Percentiles rank a stretch among this genome's conserved stretches.
These are phyloP conservation scores for Gaultheria prostrata DNA, from an alignment of 148 eudicot genomes.

Conservation along the genomic window DNA sequence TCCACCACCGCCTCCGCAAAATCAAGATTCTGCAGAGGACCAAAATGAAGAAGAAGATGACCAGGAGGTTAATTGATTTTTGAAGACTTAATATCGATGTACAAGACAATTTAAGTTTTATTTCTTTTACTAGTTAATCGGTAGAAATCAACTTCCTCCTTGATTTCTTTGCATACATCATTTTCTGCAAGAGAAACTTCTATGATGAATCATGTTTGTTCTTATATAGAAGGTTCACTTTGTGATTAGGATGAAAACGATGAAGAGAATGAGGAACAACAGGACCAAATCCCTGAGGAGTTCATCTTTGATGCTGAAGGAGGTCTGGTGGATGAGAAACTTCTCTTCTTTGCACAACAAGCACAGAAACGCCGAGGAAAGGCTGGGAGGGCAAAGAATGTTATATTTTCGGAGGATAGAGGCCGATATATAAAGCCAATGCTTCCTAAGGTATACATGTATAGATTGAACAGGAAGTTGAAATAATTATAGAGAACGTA, in stretches of 20 bases:
- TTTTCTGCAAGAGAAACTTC: constrained; percentile 1
- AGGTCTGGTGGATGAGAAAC: constrained; percentile 94
- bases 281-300: constrained; percentile 91
- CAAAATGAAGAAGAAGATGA: constrained; percentile 66
- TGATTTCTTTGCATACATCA: neutral
- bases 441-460: constrained; percentile 81
- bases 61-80: constrained; percentile 50
- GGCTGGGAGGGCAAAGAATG: constrained; percentile 99
- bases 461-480: neutral
- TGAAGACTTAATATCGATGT: constrained; percentile 8
- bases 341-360: constrained; percentile 99
- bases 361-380: constrained; percentile 92
- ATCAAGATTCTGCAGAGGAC: constrained; percentile 78
- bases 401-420: constrained; percentile 96
- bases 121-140: neutral
- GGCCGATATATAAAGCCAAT: constrained; percentile 98
- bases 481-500: neutral
- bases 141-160: neutral
- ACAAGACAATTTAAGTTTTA: neutral
- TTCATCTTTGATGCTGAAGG: constrained; percentile 99
- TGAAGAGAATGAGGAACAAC: constrained; percentile 80
- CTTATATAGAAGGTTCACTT: constrained; percentile 15
- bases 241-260: constrained; percentile 66
- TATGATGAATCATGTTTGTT: constrained; percentile 7
- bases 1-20: constrained; percentile 96